Evolutionary conservation across 179 eudicot species (phyloP).

Genomic region (Carnegiea gigantea): DNA sequence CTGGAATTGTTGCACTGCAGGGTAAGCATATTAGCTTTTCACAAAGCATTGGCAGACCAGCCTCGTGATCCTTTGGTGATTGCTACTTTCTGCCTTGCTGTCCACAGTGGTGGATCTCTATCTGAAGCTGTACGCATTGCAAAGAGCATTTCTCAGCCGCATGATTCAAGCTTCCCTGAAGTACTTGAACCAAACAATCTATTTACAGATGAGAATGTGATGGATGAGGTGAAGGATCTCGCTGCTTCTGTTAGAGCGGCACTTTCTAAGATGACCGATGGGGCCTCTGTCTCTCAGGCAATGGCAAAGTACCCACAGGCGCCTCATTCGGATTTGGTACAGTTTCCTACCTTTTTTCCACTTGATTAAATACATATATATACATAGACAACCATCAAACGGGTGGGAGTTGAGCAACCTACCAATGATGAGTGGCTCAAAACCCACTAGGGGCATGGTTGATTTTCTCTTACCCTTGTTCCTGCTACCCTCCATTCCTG

Average conservation of each 20-base stretch:
- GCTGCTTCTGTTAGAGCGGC: slow-evolving; percentile 32
- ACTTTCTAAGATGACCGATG: slow-evolving; percentile 60
- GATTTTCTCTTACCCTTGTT: too few relatives aligned
- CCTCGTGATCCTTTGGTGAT: slow-evolving; percentile 74
- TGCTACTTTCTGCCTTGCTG: slow-evolving; percentile 71
- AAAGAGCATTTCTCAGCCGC: slow-evolving; percentile 47
- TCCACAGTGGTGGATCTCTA: slow-evolving; percentile 72
- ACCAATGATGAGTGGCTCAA: too few relatives aligned
- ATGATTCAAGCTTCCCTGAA: slow-evolving; percentile 51
- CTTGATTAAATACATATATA: not conserved
- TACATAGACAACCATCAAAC: too few relatives aligned
- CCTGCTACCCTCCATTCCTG: too few relatives aligned
- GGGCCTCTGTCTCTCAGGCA: slow-evolving; percentile 58
- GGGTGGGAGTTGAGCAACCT: too few relatives aligned
- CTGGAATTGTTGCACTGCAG: slow-evolving; percentile 31
- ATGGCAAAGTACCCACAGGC: slow-evolving; percentile 71
- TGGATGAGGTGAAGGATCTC: slow-evolving; percentile 28
- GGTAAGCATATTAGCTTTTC: slow-evolving; percentile 76
- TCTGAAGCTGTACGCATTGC: slow-evolving; percentile 66
- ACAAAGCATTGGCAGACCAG: slow-evolving; percentile 61
- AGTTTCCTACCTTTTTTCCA: not conserved
- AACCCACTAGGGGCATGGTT: too few relatives aligned
- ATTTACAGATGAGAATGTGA: slow-evolving; percentile 9
- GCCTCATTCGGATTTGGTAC: slow-evolving; percentile 73
- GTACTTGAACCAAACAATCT: slow-evolving; percentile 11